These are phyloP conservation scores for Turritis glabra DNA, from an alignment of 345 rosid species.

Conservation along the genomic window DNA sequence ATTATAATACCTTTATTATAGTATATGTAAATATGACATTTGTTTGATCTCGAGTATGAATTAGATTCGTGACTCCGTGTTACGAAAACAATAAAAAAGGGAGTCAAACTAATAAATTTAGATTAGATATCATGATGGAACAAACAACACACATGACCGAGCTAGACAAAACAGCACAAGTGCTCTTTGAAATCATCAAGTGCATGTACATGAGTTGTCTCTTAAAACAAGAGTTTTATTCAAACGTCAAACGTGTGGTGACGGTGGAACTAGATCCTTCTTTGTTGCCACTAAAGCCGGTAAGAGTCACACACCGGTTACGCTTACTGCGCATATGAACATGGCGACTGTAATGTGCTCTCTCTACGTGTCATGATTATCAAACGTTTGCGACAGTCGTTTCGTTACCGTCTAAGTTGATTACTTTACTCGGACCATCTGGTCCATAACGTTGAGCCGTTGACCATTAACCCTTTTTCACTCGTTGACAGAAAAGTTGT, in stretches of 20 bases:
- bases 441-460: conserved; percentile 16
- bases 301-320: conserved; percentile 15
- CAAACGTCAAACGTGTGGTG: conserved; percentile 32
- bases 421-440: conserved; percentile 1
- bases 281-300: conserved; percentile 35
- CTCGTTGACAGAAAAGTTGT: not conserved
- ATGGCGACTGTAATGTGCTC: conserved; percentile 8
- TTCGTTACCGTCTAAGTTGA: conserved; percentile 8
- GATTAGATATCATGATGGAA: not conserved
- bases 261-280: conserved; percentile 37
- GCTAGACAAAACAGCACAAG: conserved; percentile 34
- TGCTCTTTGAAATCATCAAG: too few relatives aligned
- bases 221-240: not conserved
- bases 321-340: conserved; percentile 36
- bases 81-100: not conserved
- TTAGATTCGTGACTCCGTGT: conserved; percentile 10
- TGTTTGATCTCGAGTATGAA: conserved; percentile 1
- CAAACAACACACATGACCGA: conserved; percentile 30
- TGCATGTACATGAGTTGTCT: conserved; percentile 38
- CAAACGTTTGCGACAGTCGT: not conserved
- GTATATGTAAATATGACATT: not conserved
- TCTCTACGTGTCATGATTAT: conserved; percentile 18
- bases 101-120: not conserved
- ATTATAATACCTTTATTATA: not conserved
- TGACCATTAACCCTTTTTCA: not conserved